A percentile compares a stretch with the other conserved stretches of the same genome.
Evolutionary conservation across 176 grass and related monocot species (phyloP).

Genomic region (Paspalum notatum): DNA sequence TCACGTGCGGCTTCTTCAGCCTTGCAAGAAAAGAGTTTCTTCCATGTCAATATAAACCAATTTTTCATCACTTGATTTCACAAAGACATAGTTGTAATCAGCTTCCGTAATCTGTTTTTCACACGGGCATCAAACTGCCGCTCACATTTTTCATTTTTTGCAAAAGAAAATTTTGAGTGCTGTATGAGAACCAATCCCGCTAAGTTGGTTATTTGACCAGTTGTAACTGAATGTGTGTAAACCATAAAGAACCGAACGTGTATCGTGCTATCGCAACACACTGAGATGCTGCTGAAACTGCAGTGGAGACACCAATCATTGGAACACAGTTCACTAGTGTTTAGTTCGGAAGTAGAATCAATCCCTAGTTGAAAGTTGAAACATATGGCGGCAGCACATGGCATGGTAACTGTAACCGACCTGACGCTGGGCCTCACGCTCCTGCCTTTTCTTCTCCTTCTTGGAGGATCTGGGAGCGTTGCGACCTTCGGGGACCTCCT

Average conservation of each 20-base stretch:
- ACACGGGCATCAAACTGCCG: slow-evolving; percentile 1
- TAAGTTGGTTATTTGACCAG: background rate
- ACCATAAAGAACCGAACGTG: background rate
- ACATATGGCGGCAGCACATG: background rate
- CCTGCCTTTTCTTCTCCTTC: slow-evolving; percentile 92
- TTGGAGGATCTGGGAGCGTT: slow-evolving; percentile 64
- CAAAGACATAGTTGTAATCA: background rate
- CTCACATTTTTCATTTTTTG: background rate
- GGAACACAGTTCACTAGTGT: background rate
- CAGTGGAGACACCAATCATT: background rate
- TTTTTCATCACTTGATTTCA: too few relatives aligned
- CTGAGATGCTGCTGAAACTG: background rate
- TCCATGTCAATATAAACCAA: too few relatives aligned
- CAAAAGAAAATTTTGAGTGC: background rate
- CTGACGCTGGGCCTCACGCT: slow-evolving; percentile 71
- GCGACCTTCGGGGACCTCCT: slow-evolving; percentile 50
- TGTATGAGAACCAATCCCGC: background rate
- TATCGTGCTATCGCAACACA: background rate
- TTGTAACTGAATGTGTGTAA: background rate
- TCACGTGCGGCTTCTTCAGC: slow-evolving; percentile 64
- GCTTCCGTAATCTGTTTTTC: background rate
- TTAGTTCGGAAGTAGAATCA: background rate
- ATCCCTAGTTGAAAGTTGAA: background rate
- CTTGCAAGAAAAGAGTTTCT: slow-evolving; percentile 42
- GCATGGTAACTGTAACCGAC: slow-evolving; percentile 37